Conservation (phyloP, 192 early-diverging fungal genomes). For the Umbelopsis sp. region DNA sequence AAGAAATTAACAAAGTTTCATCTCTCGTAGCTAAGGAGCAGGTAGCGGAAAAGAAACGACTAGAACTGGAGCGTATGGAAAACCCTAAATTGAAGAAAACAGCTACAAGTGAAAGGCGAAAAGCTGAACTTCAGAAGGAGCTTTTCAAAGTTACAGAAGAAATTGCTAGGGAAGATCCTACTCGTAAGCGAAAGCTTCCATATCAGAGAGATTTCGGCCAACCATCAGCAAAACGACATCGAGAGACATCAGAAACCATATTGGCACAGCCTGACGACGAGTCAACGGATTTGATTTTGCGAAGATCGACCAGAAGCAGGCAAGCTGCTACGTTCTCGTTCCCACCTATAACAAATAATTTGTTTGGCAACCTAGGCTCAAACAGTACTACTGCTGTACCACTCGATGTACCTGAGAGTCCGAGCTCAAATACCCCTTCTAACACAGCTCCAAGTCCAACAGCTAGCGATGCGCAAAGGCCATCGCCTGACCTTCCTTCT, state of each 20-base stretch:
- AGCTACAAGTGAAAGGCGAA: not conserved
- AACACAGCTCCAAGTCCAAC: no score
- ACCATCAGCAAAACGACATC: no score
- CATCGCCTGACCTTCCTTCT: no score
- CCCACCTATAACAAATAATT: not conserved
- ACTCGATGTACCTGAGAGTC: no score
- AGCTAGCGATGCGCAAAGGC: no score
- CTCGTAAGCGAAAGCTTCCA: not conserved
- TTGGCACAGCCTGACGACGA: not conserved
- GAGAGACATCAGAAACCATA: not conserved
- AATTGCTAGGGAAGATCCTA: not conserved
- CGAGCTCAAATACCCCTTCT: no score
- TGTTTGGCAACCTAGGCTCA: not conserved
- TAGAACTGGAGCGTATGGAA: not conserved
- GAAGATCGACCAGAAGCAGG: no score
- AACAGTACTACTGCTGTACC: no score
- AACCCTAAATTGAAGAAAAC: not conserved
- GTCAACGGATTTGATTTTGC: no score
- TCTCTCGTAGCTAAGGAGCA: not conserved
- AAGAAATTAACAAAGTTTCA: not conserved
- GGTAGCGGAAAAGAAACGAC: not conserved
- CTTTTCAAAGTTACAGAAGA: not conserved
- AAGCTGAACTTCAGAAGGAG: not conserved
- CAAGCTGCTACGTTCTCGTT: not conserved
- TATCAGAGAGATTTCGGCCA: no score